Evolutionary conservation across 495 filamentous ascomycete genomes (phyloP), one percentile per base, ranked within the genome.

Genomic region (Trichoderma gamsii): DNA sequence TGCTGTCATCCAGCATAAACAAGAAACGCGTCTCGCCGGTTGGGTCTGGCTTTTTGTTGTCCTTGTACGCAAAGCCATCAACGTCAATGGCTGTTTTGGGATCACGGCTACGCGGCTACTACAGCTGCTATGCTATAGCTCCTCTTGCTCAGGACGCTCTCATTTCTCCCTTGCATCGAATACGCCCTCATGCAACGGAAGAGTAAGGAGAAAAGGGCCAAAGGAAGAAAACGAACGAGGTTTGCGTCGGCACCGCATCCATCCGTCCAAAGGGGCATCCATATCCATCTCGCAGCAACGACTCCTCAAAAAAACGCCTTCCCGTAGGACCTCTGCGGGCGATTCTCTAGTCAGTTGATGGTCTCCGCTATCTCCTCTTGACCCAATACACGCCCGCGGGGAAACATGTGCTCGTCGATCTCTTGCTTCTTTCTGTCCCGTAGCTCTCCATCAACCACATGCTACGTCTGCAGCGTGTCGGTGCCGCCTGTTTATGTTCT

Each of bases 1-100:
- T 61, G 29, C 56, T 32, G 25, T 32, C 56, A 32, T 61, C 56
- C 2, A 32, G 56, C 56, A 61, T 32, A 61, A 61, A 32, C 56
- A 61, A 8, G 56, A 29, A 29, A 9, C 35, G 3, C 35, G 35
- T 38, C 56, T 32, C 25, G 9, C 27, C 2, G 27, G 25, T 4
- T 15, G 56, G 15, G 35, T 35, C 29, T 32, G 27, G 29, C 8
- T 38, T 5, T 38, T 38, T 7, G 29, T 61, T 61, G n/a, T 61
- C 13, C 12, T 16, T 18, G 16, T 6, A 0, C 7, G 23, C 12
- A 23, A 61, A 32, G 56, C 56, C 56, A 61, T 61, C 49, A 61
- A 61, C 25, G 56, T 35, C 56, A 29, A 27, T 15, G 56, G 56
- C 56, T 29, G 56, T 7, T 61, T 11, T 3, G 56, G 23, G 23